Base-by-base conservation (phyloP, 1,139 yeast species). In the Lodderomyces parapsilosis region DNA sequence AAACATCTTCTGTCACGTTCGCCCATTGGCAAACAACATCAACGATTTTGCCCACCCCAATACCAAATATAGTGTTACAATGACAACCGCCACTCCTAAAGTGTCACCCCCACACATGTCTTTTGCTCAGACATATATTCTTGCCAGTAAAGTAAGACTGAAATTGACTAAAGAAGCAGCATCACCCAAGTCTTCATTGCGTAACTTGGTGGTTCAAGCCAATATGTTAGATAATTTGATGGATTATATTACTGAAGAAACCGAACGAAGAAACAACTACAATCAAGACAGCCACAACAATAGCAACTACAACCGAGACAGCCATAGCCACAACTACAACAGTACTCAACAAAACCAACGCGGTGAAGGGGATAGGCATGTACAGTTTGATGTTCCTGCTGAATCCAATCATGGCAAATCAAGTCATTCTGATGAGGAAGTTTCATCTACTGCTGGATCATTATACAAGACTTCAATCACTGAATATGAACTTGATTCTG, bases 121-220 rank as follows among this genome's bases (percentile, higher is more conserved):
- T 9, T 64, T 76, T 55, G 71, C 80, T n/a, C 78, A 80, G 54
- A 74, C 87, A 7, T 84, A 83, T 60, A 60, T 78, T 24, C 72
- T 86, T 46, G 91, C 93, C 27, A 76, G 85, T 36, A 78, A 74
- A 56, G 94, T 86, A 11, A 79, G 88, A 58, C 57, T 76, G 33
- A 86, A 84, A 65, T 75, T 86, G 30, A 79, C 88, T 33, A 72
- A 63, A 46, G 90, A 84, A 58, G 91, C 91, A 3, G 59, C 77
- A 28, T 74, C 75, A 49, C 76, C 78, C 7, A 86, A 82, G 51
- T 78, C 83, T 35, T 68, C 81, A 47, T 68, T 86, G 43, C 71
- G 89, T 47, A 65, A 72, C 39, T 71, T 86, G 38, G 91, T 86
- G 2, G 75, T 81, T 27, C 94, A 86, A 62, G 93, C 94, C 15